Conservation (phyloP, 2,329 filamentous ascomycete species). For the Aspergillus sojae region DNA sequence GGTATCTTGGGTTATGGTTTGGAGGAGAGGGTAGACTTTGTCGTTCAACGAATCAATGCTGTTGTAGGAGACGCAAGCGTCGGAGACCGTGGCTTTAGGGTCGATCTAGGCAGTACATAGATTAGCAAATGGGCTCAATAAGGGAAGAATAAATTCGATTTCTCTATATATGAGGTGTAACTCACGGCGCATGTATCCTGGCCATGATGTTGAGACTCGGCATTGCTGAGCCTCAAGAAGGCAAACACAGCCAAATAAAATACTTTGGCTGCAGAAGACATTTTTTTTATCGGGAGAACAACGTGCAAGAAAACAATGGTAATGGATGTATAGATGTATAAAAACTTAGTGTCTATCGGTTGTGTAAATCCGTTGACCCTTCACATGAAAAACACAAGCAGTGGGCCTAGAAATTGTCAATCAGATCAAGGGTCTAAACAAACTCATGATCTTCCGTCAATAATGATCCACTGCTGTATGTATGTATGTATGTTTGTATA, state of each 20-base stretch:
- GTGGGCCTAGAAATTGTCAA: slow-evolving; percentile 13
- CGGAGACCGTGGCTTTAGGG: slow-evolving; percentile 83
- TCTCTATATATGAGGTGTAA: slow-evolving; percentile 12
- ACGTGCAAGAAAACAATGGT: not conserved
- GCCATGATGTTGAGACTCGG: slow-evolving; percentile 38
- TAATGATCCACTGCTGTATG: not conserved
- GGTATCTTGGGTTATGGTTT: slow-evolving; percentile 80
- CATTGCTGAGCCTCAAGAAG: slow-evolving; percentile 55
- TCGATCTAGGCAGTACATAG: slow-evolving; percentile 66
- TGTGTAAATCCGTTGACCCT: slow-evolving; percentile 3
- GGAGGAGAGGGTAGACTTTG: slow-evolving; percentile 73
- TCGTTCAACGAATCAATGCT: slow-evolving; percentile 84
- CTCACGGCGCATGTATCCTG: slow-evolving; percentile 61
- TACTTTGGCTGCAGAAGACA: slow-evolving; percentile 57
- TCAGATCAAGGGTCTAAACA: slow-evolving; percentile 6
- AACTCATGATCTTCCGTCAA: not conserved
- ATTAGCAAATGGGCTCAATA: not conserved
- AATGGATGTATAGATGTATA: not conserved
- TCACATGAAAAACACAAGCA: slow-evolving; percentile 19
- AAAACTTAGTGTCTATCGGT: not conserved
- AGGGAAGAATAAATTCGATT: not conserved
- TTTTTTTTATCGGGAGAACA: slow-evolving; percentile 30
- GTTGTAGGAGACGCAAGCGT: slow-evolving; percentile 91
- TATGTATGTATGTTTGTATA: not conserved
- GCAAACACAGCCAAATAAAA: slow-evolving; percentile 67